Percentiles rank a stretch among this genome's conserved stretches.
Conservation (phyloP, 768 basidiomycete genomes). For the Mycena haematopus region DNA sequence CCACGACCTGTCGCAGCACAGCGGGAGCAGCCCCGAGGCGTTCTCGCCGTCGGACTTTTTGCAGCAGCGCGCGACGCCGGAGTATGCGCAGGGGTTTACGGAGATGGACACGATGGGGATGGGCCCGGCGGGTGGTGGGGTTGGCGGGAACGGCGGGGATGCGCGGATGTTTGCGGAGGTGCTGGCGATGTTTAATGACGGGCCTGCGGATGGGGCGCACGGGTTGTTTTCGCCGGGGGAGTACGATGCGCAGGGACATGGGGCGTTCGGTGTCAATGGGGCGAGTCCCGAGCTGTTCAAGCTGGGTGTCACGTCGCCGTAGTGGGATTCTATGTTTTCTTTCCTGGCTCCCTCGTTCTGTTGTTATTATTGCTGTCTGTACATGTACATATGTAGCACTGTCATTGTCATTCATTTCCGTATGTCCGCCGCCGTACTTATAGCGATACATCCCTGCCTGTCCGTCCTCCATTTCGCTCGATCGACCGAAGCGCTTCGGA, state of each 20-base stretch:
- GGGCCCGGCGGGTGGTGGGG: conserved; percentile 33
- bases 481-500: not conserved
- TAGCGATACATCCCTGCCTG: no score
- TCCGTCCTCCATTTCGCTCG: not conserved
- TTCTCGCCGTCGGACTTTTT: conserved; percentile 68
- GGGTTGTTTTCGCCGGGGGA: conserved; percentile 29
- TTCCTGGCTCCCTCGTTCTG: not conserved
- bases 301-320: conserved; percentile 16
- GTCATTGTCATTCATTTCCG: not conserved
- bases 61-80: conserved; percentile 45
- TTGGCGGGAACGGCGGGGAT: conserved; percentile 42
- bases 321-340: not conserved
- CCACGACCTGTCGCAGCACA: no score
- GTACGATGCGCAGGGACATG: not conserved
- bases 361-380: not conserved
- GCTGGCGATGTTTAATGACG: conserved; percentile 65
- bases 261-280: conserved; percentile 4
- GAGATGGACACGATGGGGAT: conserved; percentile 43
- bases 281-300: conserved; percentile 5
- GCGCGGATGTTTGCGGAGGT: conserved; percentile 62
- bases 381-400: not conserved
- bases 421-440: not conserved
- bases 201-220: conserved; percentile 45
- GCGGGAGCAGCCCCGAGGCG: conserved; percentile 62
- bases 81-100: conserved; percentile 32